Evolutionary conservation across 106 monocot genomes (phyloP).

Genomic region (Vanilla planifolia): DNA sequence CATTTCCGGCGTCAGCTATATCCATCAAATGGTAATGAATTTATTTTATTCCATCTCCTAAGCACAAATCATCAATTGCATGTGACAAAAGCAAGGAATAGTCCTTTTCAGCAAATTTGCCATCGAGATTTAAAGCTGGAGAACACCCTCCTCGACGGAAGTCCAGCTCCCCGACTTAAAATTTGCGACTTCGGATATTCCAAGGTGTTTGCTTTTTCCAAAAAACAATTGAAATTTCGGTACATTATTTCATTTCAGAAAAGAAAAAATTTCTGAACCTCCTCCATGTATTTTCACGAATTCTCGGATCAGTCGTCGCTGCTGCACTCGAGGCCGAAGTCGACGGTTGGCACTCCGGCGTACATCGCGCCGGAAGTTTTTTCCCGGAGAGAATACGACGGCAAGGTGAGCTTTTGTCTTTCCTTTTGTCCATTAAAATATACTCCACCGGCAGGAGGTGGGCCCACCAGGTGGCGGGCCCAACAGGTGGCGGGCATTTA

Average conservation of each 20-base stretch:
- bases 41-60: neutral
- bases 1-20: slow-evolving; percentile 85
- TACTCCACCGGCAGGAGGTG: no score
- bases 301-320: slow-evolving; percentile 44
- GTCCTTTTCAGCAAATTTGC: slow-evolving; percentile 59
- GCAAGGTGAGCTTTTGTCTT: slow-evolving; percentile 24
- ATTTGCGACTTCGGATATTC: slow-evolving; percentile 94
- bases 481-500: no score
- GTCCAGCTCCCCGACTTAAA: slow-evolving; percentile 78
- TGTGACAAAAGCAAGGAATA: no score
- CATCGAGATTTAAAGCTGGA: slow-evolving; percentile 89
- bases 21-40: slow-evolving; percentile 66
- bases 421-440: no score
- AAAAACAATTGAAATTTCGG: neutral
- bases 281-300: neutral
- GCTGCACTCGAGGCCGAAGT: slow-evolving; percentile 74
- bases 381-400: slow-evolving; percentile 64
- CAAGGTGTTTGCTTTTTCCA: slow-evolving; percentile 66
- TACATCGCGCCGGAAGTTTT: slow-evolving; percentile 91
- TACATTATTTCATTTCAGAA: no score
- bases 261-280: neutral
- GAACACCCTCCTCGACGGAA: slow-evolving; percentile 86
- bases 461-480: no score
- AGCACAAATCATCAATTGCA: no score
- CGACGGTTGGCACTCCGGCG: slow-evolving; percentile 89